Conservation (phyloP, 345 rosid species). For the Brassica napus region DNA sequence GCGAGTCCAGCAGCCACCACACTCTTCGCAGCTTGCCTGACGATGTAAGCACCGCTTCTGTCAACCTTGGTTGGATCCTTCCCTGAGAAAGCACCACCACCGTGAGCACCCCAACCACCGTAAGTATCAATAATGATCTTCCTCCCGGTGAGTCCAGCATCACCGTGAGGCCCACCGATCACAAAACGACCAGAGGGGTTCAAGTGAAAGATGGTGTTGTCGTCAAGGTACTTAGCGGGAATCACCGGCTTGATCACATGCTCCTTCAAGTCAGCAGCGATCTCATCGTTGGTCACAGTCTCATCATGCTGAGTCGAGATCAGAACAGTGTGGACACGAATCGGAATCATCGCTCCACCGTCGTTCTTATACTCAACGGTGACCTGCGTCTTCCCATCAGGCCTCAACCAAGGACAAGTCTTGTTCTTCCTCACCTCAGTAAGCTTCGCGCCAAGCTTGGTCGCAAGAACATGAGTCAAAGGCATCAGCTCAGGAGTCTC, state of each 20-base stretch:
- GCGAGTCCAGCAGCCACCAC: constrained; percentile 76
- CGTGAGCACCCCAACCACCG: constrained; percentile 80
- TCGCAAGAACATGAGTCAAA: constrained; percentile 74
- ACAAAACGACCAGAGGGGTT: constrained; percentile 85
- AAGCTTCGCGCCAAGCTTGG: constrained; percentile 80
- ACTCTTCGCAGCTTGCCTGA: constrained; percentile 78
- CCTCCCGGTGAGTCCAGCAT: constrained; percentile 83
- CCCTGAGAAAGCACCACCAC: constrained; percentile 80
- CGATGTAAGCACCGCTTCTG: constrained; percentile 77
- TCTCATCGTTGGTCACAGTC: constrained; percentile 69
- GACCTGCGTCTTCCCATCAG: constrained; percentile 85
- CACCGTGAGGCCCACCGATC: constrained; percentile 86
- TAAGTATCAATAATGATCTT: constrained; percentile 79
- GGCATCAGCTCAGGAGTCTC: constrained; percentile 83
- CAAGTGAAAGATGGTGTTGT: constrained; percentile 74
- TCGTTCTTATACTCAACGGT: constrained; percentile 73
- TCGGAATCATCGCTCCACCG: constrained; percentile 70
- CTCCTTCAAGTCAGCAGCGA: constrained; percentile 67
- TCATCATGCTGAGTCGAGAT: constrained; percentile 86
- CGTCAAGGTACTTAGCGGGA: constrained; percentile 69
- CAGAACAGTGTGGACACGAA: constrained; percentile 72
- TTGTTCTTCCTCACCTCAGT: constrained; percentile 82
- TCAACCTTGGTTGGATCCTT: constrained; percentile 83
- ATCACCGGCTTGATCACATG: constrained; percentile 76
- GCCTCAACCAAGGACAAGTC: constrained; percentile 79